These are phyloP conservation scores for Helenozyma baotianmanensis DNA, from an alignment of 805 yeast species.

Conservation along the genomic window DNA sequence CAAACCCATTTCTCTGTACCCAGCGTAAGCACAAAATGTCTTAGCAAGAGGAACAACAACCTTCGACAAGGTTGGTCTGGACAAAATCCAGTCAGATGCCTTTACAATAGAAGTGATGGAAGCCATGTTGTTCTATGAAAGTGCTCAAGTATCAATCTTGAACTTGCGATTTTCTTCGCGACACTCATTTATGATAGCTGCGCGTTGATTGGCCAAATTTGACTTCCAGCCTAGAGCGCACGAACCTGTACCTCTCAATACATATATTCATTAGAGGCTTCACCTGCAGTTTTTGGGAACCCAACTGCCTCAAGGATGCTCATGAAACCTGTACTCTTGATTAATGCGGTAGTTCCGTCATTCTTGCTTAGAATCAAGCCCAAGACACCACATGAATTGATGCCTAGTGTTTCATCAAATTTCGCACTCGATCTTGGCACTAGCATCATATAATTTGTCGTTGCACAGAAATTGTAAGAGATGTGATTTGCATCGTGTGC, in stretches of 20 bases:
- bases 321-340: constrained; percentile 44
- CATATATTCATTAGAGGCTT: constrained; percentile 58
- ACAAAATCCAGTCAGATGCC: constrained; percentile 72
- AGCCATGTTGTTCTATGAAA: constrained; percentile 35
- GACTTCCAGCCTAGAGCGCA: not conserved
- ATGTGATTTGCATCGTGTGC: constrained; percentile 43
- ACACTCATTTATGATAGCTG: too few relatives aligned
- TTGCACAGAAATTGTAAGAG: constrained; percentile 79
- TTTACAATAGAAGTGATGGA: constrained; percentile 67
- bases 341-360: constrained; percentile 46
- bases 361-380: constrained; percentile 78
- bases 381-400: constrained; percentile 76
- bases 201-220: constrained; percentile 1
- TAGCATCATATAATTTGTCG: constrained; percentile 76
- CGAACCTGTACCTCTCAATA: constrained; percentile 31
- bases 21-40: constrained; percentile 67
- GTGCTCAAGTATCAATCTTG: constrained; percentile 1
- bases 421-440: constrained; percentile 71
- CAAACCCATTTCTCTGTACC: constrained; percentile 93
- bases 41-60: constrained; percentile 77
- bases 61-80: constrained; percentile 72
- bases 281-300: constrained; percentile 56
- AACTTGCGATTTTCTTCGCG: constrained; percentile 1
- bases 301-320: constrained; percentile 63
- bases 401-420: constrained; percentile 49